Base-by-base conservation (phyloP, 2,329 filamentous ascomycete genomes). In the Cladosporium sp. region DNA sequence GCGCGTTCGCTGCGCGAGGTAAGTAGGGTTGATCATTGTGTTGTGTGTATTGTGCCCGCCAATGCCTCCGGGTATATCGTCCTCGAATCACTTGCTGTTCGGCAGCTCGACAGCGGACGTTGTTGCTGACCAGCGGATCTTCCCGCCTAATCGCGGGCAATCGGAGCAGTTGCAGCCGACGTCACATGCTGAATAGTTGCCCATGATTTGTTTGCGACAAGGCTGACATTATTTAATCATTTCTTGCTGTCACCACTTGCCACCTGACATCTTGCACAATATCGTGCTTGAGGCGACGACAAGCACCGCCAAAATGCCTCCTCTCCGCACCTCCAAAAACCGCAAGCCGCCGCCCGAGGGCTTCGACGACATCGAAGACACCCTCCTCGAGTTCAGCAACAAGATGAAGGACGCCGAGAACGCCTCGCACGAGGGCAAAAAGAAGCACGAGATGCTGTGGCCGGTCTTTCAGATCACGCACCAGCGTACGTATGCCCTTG, bases 401-500 rank as follows among this genome's bases (percentile, higher is more conserved):
- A 90, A 91, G 76, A 92, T 95, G 88, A 93, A 92, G 71, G 89
- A 95, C 66, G 93, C 93, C 47, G 90, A 96, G 68, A 95, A 95
- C 71, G 86, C 90, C 42, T 85, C 89, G 15, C 80, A 84, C 61
- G 72, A 88, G 73, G 68, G 88, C 73, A 80, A 89, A 80, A 79
- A 88, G 82, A 91, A 91, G 68, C 87, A 96, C 66, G 89, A 97
- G 72, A 88, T 89, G 60, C 82, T 91, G 57, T 99, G 93, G 93
- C 92, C 93, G 54, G 90, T 99, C 59, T 97, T 99, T 66, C 91
- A 97, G 69, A 96, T 99, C 67, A 86, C 86, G 19, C 93, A 99
- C 72, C 90, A 96, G 72, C 84, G 92, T 74, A 85, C 74, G 69
- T 66, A 58, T 55, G 17, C 24, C 42, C 50, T 47, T 34, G 20